Evolutionary conservation across 305 asterid species (phyloP).

Genomic region (Caryopteris hybrid): DNA sequence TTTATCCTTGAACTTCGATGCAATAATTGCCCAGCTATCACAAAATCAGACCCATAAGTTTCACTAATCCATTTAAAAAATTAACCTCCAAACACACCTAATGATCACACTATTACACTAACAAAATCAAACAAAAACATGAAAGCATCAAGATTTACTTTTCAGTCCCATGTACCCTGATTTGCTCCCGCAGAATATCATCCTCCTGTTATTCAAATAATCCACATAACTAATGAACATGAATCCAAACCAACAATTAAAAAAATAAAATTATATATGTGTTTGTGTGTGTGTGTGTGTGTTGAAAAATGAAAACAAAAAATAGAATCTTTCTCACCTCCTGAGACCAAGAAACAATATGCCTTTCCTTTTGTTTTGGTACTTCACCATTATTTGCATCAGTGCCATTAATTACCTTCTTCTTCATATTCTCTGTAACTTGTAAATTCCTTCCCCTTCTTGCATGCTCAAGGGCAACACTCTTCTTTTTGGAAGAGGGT

Average conservation of each 20-base stretch:
- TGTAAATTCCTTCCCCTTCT: slow-evolving; percentile 44
- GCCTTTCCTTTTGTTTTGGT: slow-evolving; percentile 82
- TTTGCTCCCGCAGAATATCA: slow-evolving; percentile 94
- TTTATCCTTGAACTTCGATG: slow-evolving; percentile 93
- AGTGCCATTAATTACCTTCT: slow-evolving; percentile 29
- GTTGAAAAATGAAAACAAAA: not conserved
- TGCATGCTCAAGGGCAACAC: slow-evolving; percentile 71
- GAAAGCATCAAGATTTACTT: slow-evolving; percentile 33
- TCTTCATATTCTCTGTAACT: slow-evolving; percentile 68
- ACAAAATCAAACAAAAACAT: not conserved
- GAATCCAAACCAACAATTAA: not conserved
- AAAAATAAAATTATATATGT: not conserved
- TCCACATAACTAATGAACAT: slow-evolving; percentile 3
- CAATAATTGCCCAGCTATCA: slow-evolving; percentile 83
- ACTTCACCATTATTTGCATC: slow-evolving; percentile 38
- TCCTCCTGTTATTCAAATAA: slow-evolving; percentile 69
- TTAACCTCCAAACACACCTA: slow-evolving; percentile 14
- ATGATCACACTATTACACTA: slow-evolving; percentile 13
- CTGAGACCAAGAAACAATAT: slow-evolving; percentile 97
- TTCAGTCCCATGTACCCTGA: slow-evolving; percentile 85
- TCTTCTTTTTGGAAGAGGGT: slow-evolving; percentile 36
- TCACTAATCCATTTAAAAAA: slow-evolving; percentile 18
- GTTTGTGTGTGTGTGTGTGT: too few species aligned
- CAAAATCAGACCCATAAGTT: slow-evolving; percentile 23
- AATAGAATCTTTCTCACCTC: slow-evolving; percentile 53